Evolutionary conservation across 345 rosid species (phyloP), one percentile per base, ranked within the genome.

Genomic region (Hypericum androsaemum): DNA sequence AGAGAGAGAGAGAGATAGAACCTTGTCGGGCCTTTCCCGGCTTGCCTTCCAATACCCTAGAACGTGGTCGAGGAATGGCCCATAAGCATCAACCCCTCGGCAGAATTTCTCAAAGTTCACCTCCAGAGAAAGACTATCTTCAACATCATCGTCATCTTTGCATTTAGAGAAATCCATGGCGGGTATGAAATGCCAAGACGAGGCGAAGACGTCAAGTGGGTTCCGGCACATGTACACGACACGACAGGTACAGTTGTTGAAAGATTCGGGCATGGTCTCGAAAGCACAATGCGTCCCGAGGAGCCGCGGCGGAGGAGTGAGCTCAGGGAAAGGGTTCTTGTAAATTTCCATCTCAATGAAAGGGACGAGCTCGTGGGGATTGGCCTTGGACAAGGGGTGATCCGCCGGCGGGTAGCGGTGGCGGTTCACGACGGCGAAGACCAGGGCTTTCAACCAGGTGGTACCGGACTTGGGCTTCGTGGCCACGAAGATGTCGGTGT

Each of bases 381-480:
- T 80, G 7, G 71, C 67, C 11, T 69, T 54, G 53, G 67, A 66
- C 59, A 80, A 66, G 12, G 80, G 83, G 3, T 78, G 83, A 40
- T 37, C 38, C 2, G 15, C 53, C 32, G 32, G 32, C 1, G 60
- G 37, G 39, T 60, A 56, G 17, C 7, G 51, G 11, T 62, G 8
- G 8, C 84, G 79, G 40, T 76, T 64, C 14, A 66, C 38, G 10
- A 73, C 8, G 45, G 81, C 60, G 49, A 61, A 73, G 5, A 43
- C 13, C 0, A 79, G 58, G 57, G 79, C 81, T 61, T 79, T 79
- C 47, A 79, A 50, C 84, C 84, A 76, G 0, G 84, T 79, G 9
- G 84, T 79, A 32, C 84, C 84, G 17, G 81, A 79, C 64, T 79
- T 79, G 2, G 84, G 81, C 10, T 68, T 71, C 55, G 79, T 73